Base-by-base conservation (phyloP, 164 flowering plant genomes). In the Magnolia changhungtana region DNA sequence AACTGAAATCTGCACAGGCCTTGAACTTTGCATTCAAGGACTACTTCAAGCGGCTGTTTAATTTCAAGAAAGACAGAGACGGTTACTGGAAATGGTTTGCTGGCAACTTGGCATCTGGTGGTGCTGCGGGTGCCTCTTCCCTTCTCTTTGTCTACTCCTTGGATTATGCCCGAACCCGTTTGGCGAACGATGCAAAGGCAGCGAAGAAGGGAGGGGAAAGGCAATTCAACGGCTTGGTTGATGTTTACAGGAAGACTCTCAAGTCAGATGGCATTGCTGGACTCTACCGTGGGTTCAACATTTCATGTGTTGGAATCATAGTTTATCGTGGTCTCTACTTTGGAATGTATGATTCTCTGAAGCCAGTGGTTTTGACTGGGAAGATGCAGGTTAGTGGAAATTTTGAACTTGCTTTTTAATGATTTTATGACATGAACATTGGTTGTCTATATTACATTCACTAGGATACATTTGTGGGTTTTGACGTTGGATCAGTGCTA, bases 1-100 rank as follows among this genome's bases (percentile, higher is more conserved):
- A 24, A 51, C 59, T 72, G 49, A 18, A 63, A 29, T 63, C 21
- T 79, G 80, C 75, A 67, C 85, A 92, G 95, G 95, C 94, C 74
- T 78, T 91, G 86, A 91, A 92, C 89, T 92, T 92, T 87, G 97
- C 97, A 55, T 92, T 92, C 82, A 92, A 92, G 82, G 97, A 92
- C 80, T 91, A 92, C 90, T 92, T 91, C 76, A 92, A 92, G 91
- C 86, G 89, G 72, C 82, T 91, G 50, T 91, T 92, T 72, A 89
- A 87, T 87, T 91, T 89, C 86, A 92, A 88, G 92, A 91, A 92
- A 77, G 97, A 92, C 81, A 83, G 83, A 74, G 95, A 92, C 84
- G 93, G 93, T 51, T 92, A 89, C 86, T 90, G 94, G 96, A 86
- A 85, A 68, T 90, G 94, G 92, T 92, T 92, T 77, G 94, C 90